Evolutionary conservation across 2,329 filamentous ascomycete genomes (phyloP).

Genomic region (Colletotrichum aenigma): DNA sequence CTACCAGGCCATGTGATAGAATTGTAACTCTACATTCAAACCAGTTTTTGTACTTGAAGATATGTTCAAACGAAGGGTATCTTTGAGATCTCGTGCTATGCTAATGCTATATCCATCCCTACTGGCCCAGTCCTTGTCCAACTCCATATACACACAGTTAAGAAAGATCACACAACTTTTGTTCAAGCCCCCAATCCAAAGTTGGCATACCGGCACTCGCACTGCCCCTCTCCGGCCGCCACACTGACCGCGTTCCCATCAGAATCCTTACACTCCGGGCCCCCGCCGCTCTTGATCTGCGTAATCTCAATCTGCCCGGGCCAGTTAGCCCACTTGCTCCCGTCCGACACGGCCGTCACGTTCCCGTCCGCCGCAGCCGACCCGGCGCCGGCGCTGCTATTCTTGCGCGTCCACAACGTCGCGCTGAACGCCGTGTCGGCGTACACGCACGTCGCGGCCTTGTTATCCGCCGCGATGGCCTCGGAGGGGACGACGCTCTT

Average conservation of each 20-base stretch:
- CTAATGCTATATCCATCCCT: neutral
- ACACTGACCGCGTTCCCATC: constrained; percentile 40
- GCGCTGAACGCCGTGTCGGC: constrained; percentile 59
- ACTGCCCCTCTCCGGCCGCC: constrained; percentile 38
- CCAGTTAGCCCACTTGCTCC: constrained; percentile 48
- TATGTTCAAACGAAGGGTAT: neutral
- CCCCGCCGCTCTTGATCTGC: constrained; percentile 52
- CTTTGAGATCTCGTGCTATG: neutral
- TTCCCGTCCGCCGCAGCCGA: constrained; percentile 16
- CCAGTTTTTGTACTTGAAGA: neutral
- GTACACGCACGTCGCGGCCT: constrained; percentile 61
- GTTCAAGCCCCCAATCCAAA: constrained; percentile 23
- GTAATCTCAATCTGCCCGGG: constrained; percentile 62
- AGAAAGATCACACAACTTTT: neutral
- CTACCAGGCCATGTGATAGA: neutral
- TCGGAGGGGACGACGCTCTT: constrained; percentile 56
- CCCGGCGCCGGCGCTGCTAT: constrained; percentile 19
- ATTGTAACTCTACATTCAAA: neutral
- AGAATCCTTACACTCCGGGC: constrained; percentile 57
- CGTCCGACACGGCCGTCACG: constrained; percentile 19
- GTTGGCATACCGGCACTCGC: constrained; percentile 43
- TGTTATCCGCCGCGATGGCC: constrained; percentile 44
- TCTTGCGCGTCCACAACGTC: constrained; percentile 61
- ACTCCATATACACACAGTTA: neutral
- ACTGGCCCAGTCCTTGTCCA: neutral